These are phyloP conservation scores for Singerocomus inundabilis DNA, from an alignment of 1,284 basidiomycete species.

Conservation along the genomic window DNA sequence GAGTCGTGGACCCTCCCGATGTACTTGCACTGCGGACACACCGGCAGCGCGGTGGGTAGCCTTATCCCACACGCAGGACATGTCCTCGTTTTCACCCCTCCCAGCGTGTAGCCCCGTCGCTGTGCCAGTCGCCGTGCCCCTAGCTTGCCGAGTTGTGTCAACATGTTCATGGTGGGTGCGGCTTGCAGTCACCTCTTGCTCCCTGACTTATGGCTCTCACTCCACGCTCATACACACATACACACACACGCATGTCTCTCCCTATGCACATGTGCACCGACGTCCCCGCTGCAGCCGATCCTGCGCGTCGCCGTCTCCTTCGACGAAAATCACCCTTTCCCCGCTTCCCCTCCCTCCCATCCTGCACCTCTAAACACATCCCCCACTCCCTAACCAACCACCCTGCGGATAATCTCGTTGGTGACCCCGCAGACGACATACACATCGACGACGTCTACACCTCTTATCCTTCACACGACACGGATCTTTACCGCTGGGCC, in stretches of 20 bases:
- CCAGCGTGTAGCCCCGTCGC: constrained; percentile 16
- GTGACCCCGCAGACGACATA: constrained; percentile 30
- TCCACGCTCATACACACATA: too few species aligned
- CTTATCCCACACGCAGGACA: constrained; percentile 62
- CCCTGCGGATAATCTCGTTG: neutral
- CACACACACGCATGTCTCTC: constrained; percentile 17
- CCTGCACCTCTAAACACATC: constrained; percentile 7
- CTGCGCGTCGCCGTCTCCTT: constrained; percentile 44
- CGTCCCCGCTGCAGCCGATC: constrained; percentile 40
- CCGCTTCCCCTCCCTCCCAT: constrained; percentile 34
- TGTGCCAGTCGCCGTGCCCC: constrained; percentile 12
- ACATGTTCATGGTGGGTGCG: constrained; percentile 13
- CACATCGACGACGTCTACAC: constrained; percentile 34
- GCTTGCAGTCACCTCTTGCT: too few species aligned
- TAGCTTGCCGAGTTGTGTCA: constrained; percentile 13
- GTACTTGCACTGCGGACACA: constrained; percentile 63
- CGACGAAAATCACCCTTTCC: constrained; percentile 31
- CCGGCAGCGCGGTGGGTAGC: constrained; percentile 62
- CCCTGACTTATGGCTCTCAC: too few species aligned
- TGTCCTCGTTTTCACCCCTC: constrained; percentile 15
- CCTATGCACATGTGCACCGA: constrained; percentile 34
- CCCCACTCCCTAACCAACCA: neutral
- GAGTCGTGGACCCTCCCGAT: constrained; percentile 56
- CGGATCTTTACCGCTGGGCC: constrained; percentile 70
- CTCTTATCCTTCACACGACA: constrained; percentile 33